phyloP scores from a whole-genome alignment of 345 rosid species.

The Draba incana region DNA sequence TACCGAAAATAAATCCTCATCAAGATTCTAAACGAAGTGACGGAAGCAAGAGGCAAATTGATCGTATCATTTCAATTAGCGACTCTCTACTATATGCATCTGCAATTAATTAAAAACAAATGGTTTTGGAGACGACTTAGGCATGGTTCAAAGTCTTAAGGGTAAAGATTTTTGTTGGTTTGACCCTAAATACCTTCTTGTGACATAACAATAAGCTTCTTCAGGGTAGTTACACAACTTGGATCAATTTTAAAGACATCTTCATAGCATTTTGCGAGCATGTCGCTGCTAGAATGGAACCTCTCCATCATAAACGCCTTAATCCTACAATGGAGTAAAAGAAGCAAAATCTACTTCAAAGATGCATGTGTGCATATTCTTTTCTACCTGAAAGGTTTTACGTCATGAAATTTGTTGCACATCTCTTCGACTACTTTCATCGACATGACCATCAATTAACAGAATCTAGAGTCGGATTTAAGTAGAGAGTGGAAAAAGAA shows the following conservation, averaged over 20 bases:
- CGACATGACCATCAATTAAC: conserved; percentile 68
- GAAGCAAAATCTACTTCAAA: conserved; percentile 12
- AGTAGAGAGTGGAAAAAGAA: too few relatives aligned
- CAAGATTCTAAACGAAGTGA: too few relatives aligned
- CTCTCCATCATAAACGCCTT: conserved; percentile 56
- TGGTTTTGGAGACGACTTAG: background rate
- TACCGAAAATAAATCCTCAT: too few relatives aligned
- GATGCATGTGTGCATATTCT: conserved; percentile 10
- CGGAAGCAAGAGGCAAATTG: too few relatives aligned
- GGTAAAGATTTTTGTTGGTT: background rate
- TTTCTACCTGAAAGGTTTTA: conserved; percentile 77
- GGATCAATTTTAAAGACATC: conserved; percentile 77
- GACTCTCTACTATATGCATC: too few relatives aligned
- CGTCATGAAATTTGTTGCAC: conserved; percentile 47
- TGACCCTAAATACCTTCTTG: conserved; percentile 44
- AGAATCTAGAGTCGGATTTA: conserved; percentile 52
- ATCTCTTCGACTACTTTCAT: conserved; percentile 57
- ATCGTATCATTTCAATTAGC: too few relatives aligned
- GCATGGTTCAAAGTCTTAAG: background rate
- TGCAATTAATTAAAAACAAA: too few relatives aligned
- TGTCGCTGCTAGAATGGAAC: conserved; percentile 47
- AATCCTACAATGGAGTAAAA: conserved; percentile 18
- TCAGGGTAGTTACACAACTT: conserved; percentile 52
- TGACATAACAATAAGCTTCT: conserved; percentile 65
- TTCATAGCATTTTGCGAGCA: conserved; percentile 60